Percentiles rank a stretch among this genome's conserved stretches.
phyloP scores from a whole-genome alignment of 179 eudicot genomes.

The Nepenthes alata region DNA sequence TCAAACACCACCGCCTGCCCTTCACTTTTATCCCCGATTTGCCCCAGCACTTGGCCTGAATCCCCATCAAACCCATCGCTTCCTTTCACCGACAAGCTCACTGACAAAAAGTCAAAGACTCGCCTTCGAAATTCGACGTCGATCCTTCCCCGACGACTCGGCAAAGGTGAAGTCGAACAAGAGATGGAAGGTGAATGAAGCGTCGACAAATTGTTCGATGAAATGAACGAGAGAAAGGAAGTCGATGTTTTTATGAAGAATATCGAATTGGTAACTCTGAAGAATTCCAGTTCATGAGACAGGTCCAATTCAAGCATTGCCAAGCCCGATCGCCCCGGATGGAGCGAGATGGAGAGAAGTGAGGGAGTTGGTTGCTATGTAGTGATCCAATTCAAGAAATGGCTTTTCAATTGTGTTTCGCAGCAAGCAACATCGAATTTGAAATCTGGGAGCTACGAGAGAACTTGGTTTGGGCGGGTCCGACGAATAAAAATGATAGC shows the following conservation, averaged over 20 bases:
- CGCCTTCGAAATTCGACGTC: slow-evolving; percentile 18
- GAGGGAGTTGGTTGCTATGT: too few species aligned
- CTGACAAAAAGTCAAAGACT: slow-evolving; percentile 38
- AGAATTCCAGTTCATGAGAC: slow-evolving; percentile 12
- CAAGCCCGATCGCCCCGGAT: not conserved
- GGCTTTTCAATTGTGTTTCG: too few species aligned
- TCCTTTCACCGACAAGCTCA: slow-evolving; percentile 48
- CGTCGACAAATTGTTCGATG: slow-evolving; percentile 21
- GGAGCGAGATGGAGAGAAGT: not conserved
- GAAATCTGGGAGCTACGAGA: not conserved
- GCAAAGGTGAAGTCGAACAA: slow-evolving; percentile 10
- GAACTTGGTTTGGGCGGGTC: not conserved
- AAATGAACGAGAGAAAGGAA: slow-evolving; percentile 36
- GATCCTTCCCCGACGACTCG: slow-evolving; percentile 8
- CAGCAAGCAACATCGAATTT: not conserved
- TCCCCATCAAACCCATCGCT: slow-evolving; percentile 18
- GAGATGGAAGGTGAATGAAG: slow-evolving; percentile 11
- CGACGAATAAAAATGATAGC: too few species aligned
- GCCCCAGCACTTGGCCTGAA: slow-evolving; percentile 25
- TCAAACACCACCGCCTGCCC: slow-evolving; percentile 8
- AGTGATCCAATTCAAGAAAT: not conserved
- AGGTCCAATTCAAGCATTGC: slow-evolving; percentile 38
- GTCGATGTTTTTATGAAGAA: slow-evolving; percentile 48
- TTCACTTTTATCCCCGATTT: slow-evolving; percentile 20
- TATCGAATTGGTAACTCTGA: slow-evolving; percentile 14